A percentile compares a stretch with the other conserved stretches of the same genome.
Conservation (phyloP, 2,329 filamentous ascomycete genomes). For the Sporothrix dimorphospora region DNA sequence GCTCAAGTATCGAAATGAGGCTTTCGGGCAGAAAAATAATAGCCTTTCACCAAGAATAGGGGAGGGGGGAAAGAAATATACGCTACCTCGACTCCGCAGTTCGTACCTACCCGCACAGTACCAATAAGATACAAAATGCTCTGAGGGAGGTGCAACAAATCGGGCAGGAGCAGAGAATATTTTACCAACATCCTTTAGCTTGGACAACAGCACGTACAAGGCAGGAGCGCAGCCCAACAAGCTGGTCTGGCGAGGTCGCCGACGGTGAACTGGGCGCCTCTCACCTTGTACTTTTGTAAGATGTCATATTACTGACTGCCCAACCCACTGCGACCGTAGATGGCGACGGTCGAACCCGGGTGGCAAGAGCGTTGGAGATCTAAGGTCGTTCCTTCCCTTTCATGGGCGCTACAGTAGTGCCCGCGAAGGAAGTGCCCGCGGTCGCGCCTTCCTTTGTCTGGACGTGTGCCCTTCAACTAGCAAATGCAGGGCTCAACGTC, state of each 20-base stretch:
- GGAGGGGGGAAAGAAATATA: background rate
- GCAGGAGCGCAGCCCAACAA: background rate
- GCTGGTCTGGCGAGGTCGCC: background rate
- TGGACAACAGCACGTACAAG: background rate
- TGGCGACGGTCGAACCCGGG: constrained; percentile 2
- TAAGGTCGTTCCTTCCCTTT: background rate
- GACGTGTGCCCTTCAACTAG: background rate
- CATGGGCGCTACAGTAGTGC: constrained; percentile 27
- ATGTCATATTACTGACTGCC: constrained; percentile 14
- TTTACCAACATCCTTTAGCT: background rate
- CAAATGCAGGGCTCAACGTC: background rate
- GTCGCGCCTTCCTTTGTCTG: constrained; percentile 24
- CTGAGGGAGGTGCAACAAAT: background rate
- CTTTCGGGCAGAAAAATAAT: background rate
- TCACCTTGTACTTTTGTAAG: background rate
- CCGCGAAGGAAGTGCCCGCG: constrained; percentile 28
- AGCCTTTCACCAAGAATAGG: background rate
- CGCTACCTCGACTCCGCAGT: background rate
- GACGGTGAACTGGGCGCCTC: background rate
- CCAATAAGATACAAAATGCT: no score
- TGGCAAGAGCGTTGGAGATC: constrained; percentile 25
- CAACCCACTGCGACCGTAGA: constrained; percentile 9
- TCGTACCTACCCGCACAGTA: background rate
- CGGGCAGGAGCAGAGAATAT: background rate
- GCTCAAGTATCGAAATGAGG: constrained; percentile 22